phyloP scores from a whole-genome alignment of 208 protist genomes.

The Acanthamoeba sp. region DNA sequence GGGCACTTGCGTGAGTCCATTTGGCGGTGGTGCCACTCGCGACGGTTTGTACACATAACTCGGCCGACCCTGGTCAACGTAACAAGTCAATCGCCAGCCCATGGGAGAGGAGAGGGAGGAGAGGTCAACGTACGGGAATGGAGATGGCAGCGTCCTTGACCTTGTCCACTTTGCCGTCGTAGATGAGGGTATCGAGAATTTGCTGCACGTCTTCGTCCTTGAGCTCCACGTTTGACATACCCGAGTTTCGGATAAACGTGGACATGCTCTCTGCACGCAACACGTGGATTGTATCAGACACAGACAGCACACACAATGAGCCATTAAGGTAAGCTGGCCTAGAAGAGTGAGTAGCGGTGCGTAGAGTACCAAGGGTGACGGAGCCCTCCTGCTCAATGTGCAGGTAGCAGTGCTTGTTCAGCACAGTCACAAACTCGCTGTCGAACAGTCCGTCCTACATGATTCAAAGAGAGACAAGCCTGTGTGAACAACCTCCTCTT shows the following conservation, averaged over 20 bases:
- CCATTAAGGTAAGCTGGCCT: slow-evolving; percentile 34
- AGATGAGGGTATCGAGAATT: slow-evolving; percentile 86
- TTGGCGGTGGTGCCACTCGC: slow-evolving; percentile 62
- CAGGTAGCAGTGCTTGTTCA: slow-evolving; percentile 28
- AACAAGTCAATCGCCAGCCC: not conserved
- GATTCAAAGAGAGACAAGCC: too few species aligned
- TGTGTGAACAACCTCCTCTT: too few species aligned
- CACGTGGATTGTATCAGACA: slow-evolving; percentile 26
- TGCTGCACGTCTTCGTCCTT: slow-evolving; percentile 79
- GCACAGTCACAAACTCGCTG: slow-evolving; percentile 75
- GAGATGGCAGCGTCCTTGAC: slow-evolving; percentile 76
- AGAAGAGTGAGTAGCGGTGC: not conserved
- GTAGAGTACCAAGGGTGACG: not conserved
- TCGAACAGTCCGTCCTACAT: slow-evolving; percentile 85
- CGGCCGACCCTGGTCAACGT: not conserved
- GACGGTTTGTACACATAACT: slow-evolving; percentile 80
- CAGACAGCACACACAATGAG: slow-evolving; percentile 30
- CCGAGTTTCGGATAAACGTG: slow-evolving; percentile 70
- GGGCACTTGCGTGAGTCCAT: slow-evolving; percentile 84
- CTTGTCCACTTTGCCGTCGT: slow-evolving; percentile 86
- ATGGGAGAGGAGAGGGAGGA: not conserved
- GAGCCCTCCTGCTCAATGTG: slow-evolving; percentile 60
- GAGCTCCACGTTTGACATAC: slow-evolving; percentile 79
- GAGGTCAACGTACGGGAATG: slow-evolving; percentile 26
- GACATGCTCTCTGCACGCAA: slow-evolving; percentile 48